Conservation (phyloP, 2,329 filamentous ascomycete genomes). For the Aspergillus melleus region DNA sequence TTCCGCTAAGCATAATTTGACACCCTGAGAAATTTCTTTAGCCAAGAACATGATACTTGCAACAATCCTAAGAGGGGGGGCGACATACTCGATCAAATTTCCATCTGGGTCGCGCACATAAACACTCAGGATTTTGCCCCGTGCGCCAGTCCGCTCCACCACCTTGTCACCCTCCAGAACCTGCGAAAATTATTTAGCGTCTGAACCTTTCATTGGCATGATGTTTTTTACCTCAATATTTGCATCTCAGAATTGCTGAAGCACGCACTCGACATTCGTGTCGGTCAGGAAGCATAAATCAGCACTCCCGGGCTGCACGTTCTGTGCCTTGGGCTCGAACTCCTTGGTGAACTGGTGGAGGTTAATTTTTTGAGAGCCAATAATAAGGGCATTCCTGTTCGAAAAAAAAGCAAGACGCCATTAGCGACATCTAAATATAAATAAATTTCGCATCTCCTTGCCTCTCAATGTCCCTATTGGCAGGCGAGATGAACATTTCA, state of each 20-base stretch:
- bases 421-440: too few species aligned
- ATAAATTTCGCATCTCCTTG: constrained; percentile 2
- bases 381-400: constrained; percentile 56
- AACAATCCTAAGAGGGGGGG: constrained; percentile 9
- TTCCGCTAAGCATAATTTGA: not conserved
- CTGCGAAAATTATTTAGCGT: constrained; percentile 18
- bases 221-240: constrained; percentile 35
- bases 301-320: constrained; percentile 56
- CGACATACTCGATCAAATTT: constrained; percentile 60
- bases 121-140: constrained; percentile 56
- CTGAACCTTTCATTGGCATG: not conserved
- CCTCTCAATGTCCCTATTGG: constrained; percentile 32
- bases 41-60: not conserved
- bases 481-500: constrained; percentile 50
- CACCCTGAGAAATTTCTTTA: not conserved
- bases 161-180: constrained; percentile 51
- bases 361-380: constrained; percentile 63
- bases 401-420: constrained; percentile 6
- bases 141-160: constrained; percentile 58
- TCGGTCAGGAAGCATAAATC: constrained; percentile 62
- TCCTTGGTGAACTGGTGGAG: constrained; percentile 59
- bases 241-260: constrained; percentile 40
- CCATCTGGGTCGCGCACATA: constrained; percentile 64
- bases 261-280: constrained; percentile 50
- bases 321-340: constrained; percentile 60